Evolutionary conservation across 495 filamentous ascomycete species (phyloP), one percentile per base, ranked within the genome.

Genomic region (Clavariopsis aquatica): DNA sequence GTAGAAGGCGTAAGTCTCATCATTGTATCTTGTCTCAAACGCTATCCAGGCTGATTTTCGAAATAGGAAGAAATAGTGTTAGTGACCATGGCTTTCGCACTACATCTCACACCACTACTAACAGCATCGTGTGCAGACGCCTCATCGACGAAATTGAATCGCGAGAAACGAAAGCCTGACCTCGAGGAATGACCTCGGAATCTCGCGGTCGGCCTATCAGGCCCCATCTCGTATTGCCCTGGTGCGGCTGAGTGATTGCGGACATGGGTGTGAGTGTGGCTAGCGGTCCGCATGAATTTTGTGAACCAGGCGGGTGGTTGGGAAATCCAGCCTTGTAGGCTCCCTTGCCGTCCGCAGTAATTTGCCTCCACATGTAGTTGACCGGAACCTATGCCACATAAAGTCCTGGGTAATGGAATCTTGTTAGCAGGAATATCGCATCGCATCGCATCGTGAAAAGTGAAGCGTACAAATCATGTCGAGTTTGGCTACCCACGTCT

Each of bases 291-390:
- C 31, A 34, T 34, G 31, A 12, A 34, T 34, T 12, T 34, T 34
- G 31, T 12, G 12, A 5, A 12, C 31, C 6, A 12, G 9, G 20
- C 47, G 47, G 9, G 20, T 22, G 47, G 47, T 27, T 34, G 31
- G 31, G 31, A 23, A 23, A 51, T n/a, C 47, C 45, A 47, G 47
- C 47, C 47, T 51, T 24, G 47, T 23, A 51, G 47, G 47, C 47
- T 51, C 20, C 47, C 9, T 51, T 51, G 10, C 15, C 3, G 26
- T 20, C 47, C 47, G 47, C 47, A 51, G 47, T 22, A 27, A 17
- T 22, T 49, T 23, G 22, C 26, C 20, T 24, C 12, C 47, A 17
- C 3, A 4, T 24, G 10, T 23, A 1, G 47, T 51, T 51, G 47
- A 51, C 47, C 47, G 47, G 47, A 24, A 3, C 47, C 12, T 51